These are phyloP conservation scores for Seminavis robusta DNA, from an alignment of 108 stramenopile genomes.

Conservation along the genomic window DNA sequence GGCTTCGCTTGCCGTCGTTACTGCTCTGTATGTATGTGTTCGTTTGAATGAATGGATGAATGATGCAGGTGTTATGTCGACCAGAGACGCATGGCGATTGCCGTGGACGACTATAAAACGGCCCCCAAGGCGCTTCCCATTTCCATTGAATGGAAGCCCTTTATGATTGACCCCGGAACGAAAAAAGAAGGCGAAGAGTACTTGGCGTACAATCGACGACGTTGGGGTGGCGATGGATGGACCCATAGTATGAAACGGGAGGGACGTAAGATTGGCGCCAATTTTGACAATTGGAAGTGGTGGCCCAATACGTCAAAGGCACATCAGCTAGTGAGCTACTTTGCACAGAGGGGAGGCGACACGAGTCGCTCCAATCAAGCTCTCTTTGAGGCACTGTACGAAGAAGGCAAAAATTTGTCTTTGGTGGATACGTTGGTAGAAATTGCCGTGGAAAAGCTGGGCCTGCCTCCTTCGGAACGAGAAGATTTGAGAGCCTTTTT, in stretches of 20 bases:
- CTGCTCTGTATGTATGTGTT: background rate
- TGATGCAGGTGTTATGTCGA: slow-evolving; percentile 77
- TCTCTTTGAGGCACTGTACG: slow-evolving; percentile 68
- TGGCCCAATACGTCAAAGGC: slow-evolving; percentile 78
- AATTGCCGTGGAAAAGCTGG: slow-evolving; percentile 22
- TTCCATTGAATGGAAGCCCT: slow-evolving; percentile 69
- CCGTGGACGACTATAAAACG: slow-evolving; percentile 34
- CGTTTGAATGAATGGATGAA: background rate
- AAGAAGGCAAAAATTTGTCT: slow-evolving; percentile 58
- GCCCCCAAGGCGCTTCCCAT: slow-evolving; percentile 14
- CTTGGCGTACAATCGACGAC: slow-evolving; percentile 57
- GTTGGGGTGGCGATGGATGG: slow-evolving; percentile 68
- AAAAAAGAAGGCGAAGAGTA: slow-evolving; percentile 59
- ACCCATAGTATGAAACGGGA: slow-evolving; percentile 47
- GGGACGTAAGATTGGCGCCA: slow-evolving; percentile 62
- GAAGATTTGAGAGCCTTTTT: slow-evolving; percentile 34
- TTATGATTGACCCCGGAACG: slow-evolving; percentile 70
- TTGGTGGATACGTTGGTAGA: slow-evolving; percentile 40
- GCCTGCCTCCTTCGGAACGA: slow-evolving; percentile 20
- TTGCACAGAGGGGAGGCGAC: slow-evolving; percentile 52
- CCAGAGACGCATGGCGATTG: slow-evolving; percentile 57
- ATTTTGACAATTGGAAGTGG: slow-evolving; percentile 63
- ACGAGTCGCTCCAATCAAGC: slow-evolving; percentile 43
- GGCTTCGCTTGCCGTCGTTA: background rate
- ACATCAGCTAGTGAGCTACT: slow-evolving; percentile 61